A percentile compares a stretch with the other conserved stretches of the same genome.
phyloP scores from a whole-genome alignment of 2,329 filamentous ascomycete species.

The Fusarium camptoceras region DNA sequence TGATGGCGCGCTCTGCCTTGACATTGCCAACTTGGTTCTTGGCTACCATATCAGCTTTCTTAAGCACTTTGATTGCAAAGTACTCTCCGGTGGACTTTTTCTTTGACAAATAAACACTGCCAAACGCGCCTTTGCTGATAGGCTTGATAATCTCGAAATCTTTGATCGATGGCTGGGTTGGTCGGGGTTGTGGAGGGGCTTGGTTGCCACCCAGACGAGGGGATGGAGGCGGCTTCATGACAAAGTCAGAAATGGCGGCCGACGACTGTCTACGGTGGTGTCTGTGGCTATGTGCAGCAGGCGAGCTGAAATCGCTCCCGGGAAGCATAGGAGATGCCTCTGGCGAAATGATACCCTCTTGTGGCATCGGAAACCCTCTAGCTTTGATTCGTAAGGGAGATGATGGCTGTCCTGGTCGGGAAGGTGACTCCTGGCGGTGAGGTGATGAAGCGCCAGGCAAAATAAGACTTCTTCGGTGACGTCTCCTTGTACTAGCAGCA shows the following conservation, averaged over 20 bases:
- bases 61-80: constrained; percentile 97
- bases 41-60: constrained; percentile 99
- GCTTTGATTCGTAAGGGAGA: constrained; percentile 92
- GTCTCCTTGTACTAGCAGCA: constrained; percentile 81
- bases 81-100: constrained; percentile 99
- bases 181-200: constrained; percentile 84
- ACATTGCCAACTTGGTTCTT: constrained; percentile 99
- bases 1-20: constrained; percentile 97
- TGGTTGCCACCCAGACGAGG: constrained; percentile 82
- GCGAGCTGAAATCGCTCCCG: constrained; percentile 83
- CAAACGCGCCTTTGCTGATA: constrained; percentile 98
- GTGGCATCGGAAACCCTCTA: constrained; percentile 68
- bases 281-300: constrained; percentile 67
- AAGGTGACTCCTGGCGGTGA: constrained; percentile 89
- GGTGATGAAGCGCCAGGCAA: constrained; percentile 83
- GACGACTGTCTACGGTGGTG: constrained; percentile 94
- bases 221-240: constrained; percentile 79
- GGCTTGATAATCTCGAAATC: constrained; percentile 99
- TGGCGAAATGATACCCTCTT: constrained; percentile 81
- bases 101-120: constrained; percentile 96
- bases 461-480: constrained; percentile 88
- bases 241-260: constrained; percentile 78
- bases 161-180: constrained; percentile 95
- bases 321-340: constrained; percentile 90
- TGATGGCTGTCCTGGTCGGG: constrained; percentile 79